Base-by-base conservation (phyloP, 331 rosid genomes). In the Saraca asoca region DNA sequence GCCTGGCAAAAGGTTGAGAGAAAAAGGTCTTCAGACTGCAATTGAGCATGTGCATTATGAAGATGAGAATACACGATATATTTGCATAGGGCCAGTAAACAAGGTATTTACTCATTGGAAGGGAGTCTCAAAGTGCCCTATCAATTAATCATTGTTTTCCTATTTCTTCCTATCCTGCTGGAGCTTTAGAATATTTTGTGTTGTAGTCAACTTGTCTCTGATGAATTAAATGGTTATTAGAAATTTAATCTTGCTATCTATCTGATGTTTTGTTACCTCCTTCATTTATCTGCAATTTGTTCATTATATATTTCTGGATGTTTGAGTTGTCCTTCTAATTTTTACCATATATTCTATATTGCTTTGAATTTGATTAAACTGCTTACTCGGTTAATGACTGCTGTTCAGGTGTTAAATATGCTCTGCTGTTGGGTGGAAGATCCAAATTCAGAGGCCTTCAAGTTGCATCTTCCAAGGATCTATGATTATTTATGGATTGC, bases 351-450 rank as follows among this genome's bases (percentile, higher is more conserved):
- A 38, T 41, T 49, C 29, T 58, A 16, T 73, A 9, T 49, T 56
- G 71, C 48, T 39, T 39, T 42, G 59, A 20, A 51, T 71, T 53
- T 43, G 51, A 51, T 55, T 19, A 46, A 63, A 58, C 60, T 68
- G 39, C 54, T 17, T 64, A 15, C 50, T 35, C 52, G 12, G 12
- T 69, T 52, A 31, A 63, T 17, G 65, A 13, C 54, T 70, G 46
- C 63, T 71, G 42, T 67, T 74, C 85, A 91, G 97, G 97, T 88
- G 65, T 77, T 91, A 78, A 91, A 91, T 71, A 88, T 91, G 97
- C 93, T 91, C 64, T 91, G 97, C 71, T 91, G 97, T 72, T 91
- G 95, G 95, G 89, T 75, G 38, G 97, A 91, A 74, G 95, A 91
- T 80, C 93, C 93, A 44, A 91, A 88, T 79, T 88, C 93, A 35